These are phyloP conservation scores for Blastocystis sp. DNA, from an alignment of 352 stramenopile genomes.

Conservation along the genomic window DNA sequence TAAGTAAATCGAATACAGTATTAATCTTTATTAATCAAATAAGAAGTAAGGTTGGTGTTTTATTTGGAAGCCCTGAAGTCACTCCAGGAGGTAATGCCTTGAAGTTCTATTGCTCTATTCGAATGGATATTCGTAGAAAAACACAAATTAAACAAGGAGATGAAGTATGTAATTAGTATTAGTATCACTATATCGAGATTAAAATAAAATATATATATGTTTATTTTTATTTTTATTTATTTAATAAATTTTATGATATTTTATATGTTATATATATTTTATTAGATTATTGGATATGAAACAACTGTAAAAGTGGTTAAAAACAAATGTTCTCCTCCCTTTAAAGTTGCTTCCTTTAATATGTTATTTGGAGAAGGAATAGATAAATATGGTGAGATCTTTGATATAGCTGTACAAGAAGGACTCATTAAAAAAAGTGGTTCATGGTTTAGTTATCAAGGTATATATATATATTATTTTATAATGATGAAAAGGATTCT, in stretches of 20 bases:
- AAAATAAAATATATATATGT: no score
- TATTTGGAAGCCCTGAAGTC: constrained; percentile 88
- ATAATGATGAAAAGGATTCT: neutral
- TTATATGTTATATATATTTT: no score
- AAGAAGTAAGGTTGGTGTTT: constrained; percentile 77
- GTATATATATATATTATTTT: no score
- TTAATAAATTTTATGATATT: no score
- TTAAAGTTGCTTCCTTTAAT: constrained; percentile 76
- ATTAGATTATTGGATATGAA: constrained; percentile 78
- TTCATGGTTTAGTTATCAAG: constrained; percentile 38
- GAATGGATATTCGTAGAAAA: constrained; percentile 79
- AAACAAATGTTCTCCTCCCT: constrained; percentile 89
- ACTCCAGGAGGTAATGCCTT: constrained; percentile 69
- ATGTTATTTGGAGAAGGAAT: constrained; percentile 89
- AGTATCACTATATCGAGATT: constrained; percentile 53
- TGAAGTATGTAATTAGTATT: no score
- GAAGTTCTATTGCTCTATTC: constrained; percentile 67
- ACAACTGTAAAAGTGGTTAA: constrained; percentile 93
- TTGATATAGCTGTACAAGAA: constrained; percentile 47
- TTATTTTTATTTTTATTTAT: no score
- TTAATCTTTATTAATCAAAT: constrained; percentile 97
- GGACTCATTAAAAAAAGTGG: constrained; percentile 38
- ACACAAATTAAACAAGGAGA: constrained; percentile 66
- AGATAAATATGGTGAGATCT: constrained; percentile 55
- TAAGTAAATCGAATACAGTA: constrained; percentile 77